Conservation (phyloP, 139 green algal genomes). For the Tetradesmus lagerheimii region DNA sequence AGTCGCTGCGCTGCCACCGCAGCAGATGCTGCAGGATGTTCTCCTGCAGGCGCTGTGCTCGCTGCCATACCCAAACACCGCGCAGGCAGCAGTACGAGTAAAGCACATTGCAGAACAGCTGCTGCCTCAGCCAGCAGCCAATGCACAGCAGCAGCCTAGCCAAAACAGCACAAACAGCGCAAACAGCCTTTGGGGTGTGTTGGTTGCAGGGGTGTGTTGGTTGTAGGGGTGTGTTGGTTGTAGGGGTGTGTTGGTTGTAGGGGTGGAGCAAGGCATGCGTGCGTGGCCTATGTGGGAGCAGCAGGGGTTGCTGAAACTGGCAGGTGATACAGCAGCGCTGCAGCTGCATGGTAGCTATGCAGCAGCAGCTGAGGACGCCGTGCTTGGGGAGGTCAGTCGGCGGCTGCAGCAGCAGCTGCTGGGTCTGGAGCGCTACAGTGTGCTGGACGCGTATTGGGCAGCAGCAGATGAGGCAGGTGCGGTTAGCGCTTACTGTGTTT, state of each 20-base stretch:
- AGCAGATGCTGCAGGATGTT: background rate
- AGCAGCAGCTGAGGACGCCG: background rate
- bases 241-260: background rate
- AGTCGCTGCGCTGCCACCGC: background rate
- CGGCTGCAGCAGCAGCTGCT: conserved; percentile 14
- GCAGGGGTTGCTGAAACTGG: background rate
- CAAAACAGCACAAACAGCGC: background rate
- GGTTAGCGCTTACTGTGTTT: too few species aligned
- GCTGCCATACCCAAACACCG: background rate
- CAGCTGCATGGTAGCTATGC: conserved; percentile 28
- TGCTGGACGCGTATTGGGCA: conserved; percentile 21
- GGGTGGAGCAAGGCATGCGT: background rate
- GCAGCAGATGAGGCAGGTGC: background rate
- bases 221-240: background rate
- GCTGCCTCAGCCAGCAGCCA: too few species aligned
- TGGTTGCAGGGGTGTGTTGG: too few species aligned
- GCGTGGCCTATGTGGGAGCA: background rate
- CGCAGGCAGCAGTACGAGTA: background rate
- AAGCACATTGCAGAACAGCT: background rate
- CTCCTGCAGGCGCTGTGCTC: background rate
- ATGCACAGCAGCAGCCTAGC: background rate
- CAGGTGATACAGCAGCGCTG: background rate
- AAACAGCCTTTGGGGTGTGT: background rate
- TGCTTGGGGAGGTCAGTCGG: background rate
- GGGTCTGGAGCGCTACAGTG: conserved; percentile 9